These are phyloP conservation scores for Mycena metata DNA, from an alignment of 768 basidiomycete species.

Conservation along the genomic window DNA sequence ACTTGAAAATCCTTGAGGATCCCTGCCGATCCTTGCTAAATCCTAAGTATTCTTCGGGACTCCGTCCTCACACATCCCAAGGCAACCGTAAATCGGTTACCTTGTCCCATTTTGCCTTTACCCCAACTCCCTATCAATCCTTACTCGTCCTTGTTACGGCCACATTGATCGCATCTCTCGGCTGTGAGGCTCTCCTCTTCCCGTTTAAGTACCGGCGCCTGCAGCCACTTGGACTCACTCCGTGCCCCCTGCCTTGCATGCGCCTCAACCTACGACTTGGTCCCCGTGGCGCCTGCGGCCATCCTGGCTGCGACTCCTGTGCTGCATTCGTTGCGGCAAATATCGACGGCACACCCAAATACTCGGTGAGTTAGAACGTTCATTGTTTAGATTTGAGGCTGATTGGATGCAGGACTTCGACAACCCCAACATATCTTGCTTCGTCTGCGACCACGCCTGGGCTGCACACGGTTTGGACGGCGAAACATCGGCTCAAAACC, in stretches of 20 bases:
- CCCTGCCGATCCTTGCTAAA: too few relatives aligned
- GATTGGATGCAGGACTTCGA: not conserved
- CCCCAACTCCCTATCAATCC: too few relatives aligned
- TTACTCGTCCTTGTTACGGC: too few relatives aligned
- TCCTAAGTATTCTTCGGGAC: too few relatives aligned
- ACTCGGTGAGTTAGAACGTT: not conserved
- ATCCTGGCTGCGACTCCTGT: not conserved
- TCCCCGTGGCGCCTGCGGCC: not conserved
- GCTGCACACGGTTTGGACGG: not conserved
- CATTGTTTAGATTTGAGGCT: not conserved
- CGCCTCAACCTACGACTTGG: not conserved
- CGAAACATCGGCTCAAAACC: not conserved
- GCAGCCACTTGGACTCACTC: too few relatives aligned
- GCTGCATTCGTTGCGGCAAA: not conserved
- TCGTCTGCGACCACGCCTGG: conserved; percentile 10
- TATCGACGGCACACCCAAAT: not conserved
- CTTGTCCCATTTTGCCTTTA: too few relatives aligned
- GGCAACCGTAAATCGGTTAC: too few relatives aligned
- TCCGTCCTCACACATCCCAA: too few relatives aligned
- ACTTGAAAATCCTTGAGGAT: too few relatives aligned
- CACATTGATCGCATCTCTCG: too few relatives aligned
- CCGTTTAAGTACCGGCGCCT: too few relatives aligned
- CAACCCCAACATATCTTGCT: not conserved
- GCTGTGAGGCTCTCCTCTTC: too few relatives aligned
- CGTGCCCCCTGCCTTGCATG: not conserved